These are phyloP conservation scores for Pistacia atlantica DNA, from an alignment of 345 rosid species.

Conservation along the genomic window DNA sequence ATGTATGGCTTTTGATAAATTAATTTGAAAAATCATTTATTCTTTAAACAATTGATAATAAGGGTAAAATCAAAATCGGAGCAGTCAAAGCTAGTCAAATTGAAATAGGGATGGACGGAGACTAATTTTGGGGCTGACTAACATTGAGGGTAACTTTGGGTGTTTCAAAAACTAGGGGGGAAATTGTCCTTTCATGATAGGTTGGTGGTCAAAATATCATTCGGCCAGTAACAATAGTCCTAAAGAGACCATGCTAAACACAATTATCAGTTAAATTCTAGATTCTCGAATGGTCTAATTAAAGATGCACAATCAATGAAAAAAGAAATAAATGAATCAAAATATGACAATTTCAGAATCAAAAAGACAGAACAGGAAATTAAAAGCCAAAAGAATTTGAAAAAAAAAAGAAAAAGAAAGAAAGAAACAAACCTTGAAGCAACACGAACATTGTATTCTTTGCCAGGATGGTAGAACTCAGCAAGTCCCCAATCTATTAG, in stretches of 20 bases:
- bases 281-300: neutral
- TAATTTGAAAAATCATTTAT: too few relatives aligned
- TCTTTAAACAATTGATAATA: too few relatives aligned
- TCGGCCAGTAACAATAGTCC: neutral
- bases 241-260: neutral
- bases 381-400: neutral
- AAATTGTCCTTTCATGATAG: too few relatives aligned
- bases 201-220: too few relatives aligned
- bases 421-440: conserved; percentile 76
- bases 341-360: neutral
- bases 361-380: neutral
- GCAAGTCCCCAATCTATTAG: conserved; percentile 99
- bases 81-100: too few relatives aligned
- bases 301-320: neutral
- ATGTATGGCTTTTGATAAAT: too few relatives aligned
- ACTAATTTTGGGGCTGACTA: too few relatives aligned
- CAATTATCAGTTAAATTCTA: neutral
- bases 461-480: conserved; percentile 96
- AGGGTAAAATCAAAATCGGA: too few relatives aligned
- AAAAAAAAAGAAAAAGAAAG: neutral
- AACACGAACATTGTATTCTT: conserved; percentile 96
- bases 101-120: too few relatives aligned
- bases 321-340: neutral
- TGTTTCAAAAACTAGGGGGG: too few relatives aligned
- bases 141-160: too few relatives aligned